Percentiles rank a stretch among this genome's conserved stretches.
These are phyloP conservation scores for Aureobasidium sp. DNA, from an alignment of 2,329 filamentous ascomycete genomes.

Conservation along the genomic window DNA sequence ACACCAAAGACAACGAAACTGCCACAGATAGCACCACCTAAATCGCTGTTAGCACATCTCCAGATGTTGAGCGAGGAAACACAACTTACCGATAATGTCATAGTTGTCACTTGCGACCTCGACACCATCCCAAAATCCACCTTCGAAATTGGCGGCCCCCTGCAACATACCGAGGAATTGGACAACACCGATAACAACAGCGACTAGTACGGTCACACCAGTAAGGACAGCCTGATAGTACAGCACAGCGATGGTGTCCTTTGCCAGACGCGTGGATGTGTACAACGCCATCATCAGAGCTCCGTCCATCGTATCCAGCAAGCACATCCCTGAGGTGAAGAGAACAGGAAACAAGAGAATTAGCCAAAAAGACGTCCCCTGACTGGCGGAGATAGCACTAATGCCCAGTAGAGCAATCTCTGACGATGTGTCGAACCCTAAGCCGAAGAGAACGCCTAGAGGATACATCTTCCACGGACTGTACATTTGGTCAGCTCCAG, in stretches of 20 bases:
- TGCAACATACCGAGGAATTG: constrained; percentile 73
- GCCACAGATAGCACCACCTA: constrained; percentile 67
- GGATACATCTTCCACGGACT: constrained; percentile 95
- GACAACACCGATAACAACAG: constrained; percentile 74
- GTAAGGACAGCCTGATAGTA: constrained; percentile 92
- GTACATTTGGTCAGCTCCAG: background rate
- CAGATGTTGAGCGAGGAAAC: background rate
- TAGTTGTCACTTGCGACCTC: constrained; percentile 68
- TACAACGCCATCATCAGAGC: constrained; percentile 94
- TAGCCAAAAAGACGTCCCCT: constrained; percentile 85
- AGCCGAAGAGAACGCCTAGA: constrained; percentile 71
- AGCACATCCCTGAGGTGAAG: constrained; percentile 92
- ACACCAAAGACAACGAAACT: constrained; percentile 71
- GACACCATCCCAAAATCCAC: constrained; percentile 86
- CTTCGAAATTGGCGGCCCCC: constrained; percentile 64
- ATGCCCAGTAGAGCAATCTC: constrained; percentile 91
- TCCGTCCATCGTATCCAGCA: constrained; percentile 85
- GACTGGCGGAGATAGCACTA: constrained; percentile 73
- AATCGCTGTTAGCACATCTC: background rate
- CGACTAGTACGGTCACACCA: constrained; percentile 71
- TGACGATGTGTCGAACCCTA: constrained; percentile 92
- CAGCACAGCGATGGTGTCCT: constrained; percentile 78
- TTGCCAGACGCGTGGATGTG: constrained; percentile 65
- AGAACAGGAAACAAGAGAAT: constrained; percentile 85
- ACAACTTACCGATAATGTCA: constrained; percentile 59